Evolutionary conservation across 208 protist species (phyloP), one percentile per base, ranked within the genome.

Genomic region (Zelonia costaricensis): DNA sequence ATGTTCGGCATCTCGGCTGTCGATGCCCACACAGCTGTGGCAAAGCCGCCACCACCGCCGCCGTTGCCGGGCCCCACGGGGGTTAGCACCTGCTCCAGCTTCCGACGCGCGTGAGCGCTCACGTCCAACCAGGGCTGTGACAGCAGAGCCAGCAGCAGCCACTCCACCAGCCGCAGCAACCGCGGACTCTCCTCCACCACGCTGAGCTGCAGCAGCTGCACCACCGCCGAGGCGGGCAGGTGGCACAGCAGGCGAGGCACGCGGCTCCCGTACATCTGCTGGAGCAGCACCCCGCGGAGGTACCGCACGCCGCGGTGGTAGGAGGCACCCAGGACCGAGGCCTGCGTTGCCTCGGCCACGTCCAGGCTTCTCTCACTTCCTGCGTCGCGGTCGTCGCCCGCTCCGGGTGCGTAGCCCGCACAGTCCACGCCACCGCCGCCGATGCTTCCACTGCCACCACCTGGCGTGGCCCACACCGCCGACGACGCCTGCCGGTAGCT

Each of bases 401-500:
- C n/a, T n/a, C n/a, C n/a, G n/a, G n/a, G n/a, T n/a, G n/a, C n/a
- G n/a, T n/a, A n/a, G n/a, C n/a, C n/a, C n/a, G n/a, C n/a, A n/a
- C n/a, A n/a, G n/a, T n/a, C n/a, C n/a, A n/a, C n/a, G n/a, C n/a
- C n/a, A 6, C 12, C 12, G 16, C 8, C 28, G 3, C 28, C 49
- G 20, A n/a, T 1, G 10, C 49, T 33, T 35, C 49, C 49, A 12
- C 10, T n/a, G n/a, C n/a, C 49, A n/a, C 31, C 31, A 28, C 49
- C 31, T 16, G 1, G 23, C 49, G 31, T 33, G 52, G 3, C 23
- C 62, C 62, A 69, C 62, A 56, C 53, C 4, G 4, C 28, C 9
- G 62, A 69, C 36, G 52, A 62, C 12, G 54, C 54, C 44, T 69
- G 62, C n/a, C 23, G 35, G 8, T 56, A 35, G 16, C 33, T 47